Base-by-base conservation (phyloP, 352 stramenopile species). In the Pythium aristosporum region DNA sequence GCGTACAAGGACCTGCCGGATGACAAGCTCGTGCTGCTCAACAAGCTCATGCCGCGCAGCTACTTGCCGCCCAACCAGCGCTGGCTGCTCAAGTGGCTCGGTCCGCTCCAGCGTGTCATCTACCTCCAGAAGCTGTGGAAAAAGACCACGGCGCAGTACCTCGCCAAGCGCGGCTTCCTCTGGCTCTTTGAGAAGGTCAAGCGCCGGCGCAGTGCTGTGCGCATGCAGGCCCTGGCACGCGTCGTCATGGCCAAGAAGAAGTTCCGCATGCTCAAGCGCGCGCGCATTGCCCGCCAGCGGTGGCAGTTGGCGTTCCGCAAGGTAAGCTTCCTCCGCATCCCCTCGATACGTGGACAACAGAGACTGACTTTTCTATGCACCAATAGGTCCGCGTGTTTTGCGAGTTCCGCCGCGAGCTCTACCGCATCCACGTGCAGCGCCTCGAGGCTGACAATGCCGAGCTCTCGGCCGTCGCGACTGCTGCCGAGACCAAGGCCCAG, bases 51-150 rank as follows among this genome's bases (percentile, higher is more conserved):
- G 25, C 71, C 72, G 32, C 83, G 83, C 50, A 85, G 75, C 47
- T 89, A 86, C 44, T 54, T 95, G 15, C 79, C 83, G 3, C 58
- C 68, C 2, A 65, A 72, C 18, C 86, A 93, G 55, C 84, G 82
- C 0, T 95, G 86, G 86, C 52, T 95, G 30, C 74, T 95, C n/a
- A 92, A 88, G 67, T 95, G 86, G 86, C 72, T 95, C 9, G 86
- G 84, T 4, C 86, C 86, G 41, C 57, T 95, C 21, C 79, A 92
- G 61, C 81, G 81, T 16, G 79, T 91, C 4, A 89, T 95, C 64
- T 95, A 93, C 69, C 51, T 95, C 51, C 86, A 95, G 48, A 93
- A 92, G 63, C 79, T 87, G 18, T 95, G 86, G 80, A 89, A 89
- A 63, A 92, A 89, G 71, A 78, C 89, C 11, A 83, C 75, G 25